A percentile compares a stretch with the other conserved stretches of the same genome.
These are phyloP conservation scores for Solanum paucissectum DNA, from an alignment of 257 asterid genomes.

Conservation along the genomic window DNA sequence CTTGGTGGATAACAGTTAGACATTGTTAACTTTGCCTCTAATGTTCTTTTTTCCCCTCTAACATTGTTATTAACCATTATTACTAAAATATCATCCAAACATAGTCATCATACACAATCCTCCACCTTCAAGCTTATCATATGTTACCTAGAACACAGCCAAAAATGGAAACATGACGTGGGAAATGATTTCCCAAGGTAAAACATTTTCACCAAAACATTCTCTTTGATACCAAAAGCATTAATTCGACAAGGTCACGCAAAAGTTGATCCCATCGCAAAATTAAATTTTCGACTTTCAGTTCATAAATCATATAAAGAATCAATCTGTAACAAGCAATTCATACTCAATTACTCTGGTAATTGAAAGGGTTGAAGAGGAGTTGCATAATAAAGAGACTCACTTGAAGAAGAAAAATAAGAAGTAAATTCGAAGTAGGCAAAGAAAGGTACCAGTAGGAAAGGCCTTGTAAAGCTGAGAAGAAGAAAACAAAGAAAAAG, in stretches of 20 bases:
- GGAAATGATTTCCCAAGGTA: not conserved
- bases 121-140: not conserved
- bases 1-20: not conserved
- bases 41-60: not conserved
- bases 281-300: not conserved
- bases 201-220: not conserved
- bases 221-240: not conserved
- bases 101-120: not conserved
- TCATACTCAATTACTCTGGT: not conserved
- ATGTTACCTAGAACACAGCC: not conserved
- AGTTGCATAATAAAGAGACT: not conserved
- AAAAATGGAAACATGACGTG: not conserved
- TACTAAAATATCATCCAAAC: not conserved
- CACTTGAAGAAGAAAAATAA: not conserved
- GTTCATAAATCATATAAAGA: not conserved
- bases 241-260: not conserved
- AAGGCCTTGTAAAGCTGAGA: not conserved
- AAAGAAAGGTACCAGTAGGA: not conserved
- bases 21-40: not conserved
- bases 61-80: not conserved
- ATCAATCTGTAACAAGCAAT: not conserved
- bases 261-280: not conserved
- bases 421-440: not conserved
- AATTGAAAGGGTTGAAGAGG: not conserved
- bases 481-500: not conserved